Conservation (phyloP, 495 filamentous ascomycete species). For the Amorphotheca resinae region DNA sequence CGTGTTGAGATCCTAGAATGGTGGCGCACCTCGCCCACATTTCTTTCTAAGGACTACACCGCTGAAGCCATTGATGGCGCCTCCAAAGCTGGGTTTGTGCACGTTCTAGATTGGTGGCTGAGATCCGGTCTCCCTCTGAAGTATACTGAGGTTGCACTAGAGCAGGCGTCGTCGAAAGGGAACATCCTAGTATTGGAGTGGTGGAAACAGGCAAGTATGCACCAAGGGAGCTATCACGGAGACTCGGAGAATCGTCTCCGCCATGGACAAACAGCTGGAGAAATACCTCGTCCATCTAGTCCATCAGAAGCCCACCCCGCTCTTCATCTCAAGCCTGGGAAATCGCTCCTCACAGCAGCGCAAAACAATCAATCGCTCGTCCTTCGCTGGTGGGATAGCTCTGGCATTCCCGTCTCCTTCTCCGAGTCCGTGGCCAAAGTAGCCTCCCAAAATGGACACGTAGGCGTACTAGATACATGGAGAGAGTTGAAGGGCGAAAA, state of each 20-base stretch:
- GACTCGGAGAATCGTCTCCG: constrained; percentile 16
- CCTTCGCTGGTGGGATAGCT: constrained; percentile 73
- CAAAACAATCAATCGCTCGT: constrained; percentile 61
- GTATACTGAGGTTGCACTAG: constrained; percentile 75
- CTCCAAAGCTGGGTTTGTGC: constrained; percentile 66
- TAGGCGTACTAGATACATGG: constrained; percentile 75
- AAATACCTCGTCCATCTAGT: constrained; percentile 19
- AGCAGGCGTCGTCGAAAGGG: constrained; percentile 71
- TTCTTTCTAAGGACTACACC: constrained; percentile 59
- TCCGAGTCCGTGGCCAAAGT: constrained; percentile 69
- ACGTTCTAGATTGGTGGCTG: constrained; percentile 87
- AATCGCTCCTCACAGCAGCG: constrained; percentile 66
- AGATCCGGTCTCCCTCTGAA: constrained; percentile 65
- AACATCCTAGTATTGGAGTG: constrained; percentile 77
- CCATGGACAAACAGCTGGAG: not conserved
- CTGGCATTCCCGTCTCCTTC: constrained; percentile 59
- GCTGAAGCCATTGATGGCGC: constrained; percentile 79
- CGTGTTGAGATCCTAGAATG: constrained; percentile 74
- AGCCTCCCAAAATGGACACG: constrained; percentile 75
- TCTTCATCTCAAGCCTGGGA: constrained; percentile 60
- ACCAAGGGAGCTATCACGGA: constrained; percentile 16
- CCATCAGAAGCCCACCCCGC: constrained; percentile 24
- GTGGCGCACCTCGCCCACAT: constrained; percentile 69
- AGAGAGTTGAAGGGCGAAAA: constrained; percentile 65
- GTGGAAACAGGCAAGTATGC: constrained; percentile 60